These are phyloP conservation scores for Staphylotrichum tortipilum DNA, from an alignment of 495 filamentous ascomycete species.

Conservation along the genomic window DNA sequence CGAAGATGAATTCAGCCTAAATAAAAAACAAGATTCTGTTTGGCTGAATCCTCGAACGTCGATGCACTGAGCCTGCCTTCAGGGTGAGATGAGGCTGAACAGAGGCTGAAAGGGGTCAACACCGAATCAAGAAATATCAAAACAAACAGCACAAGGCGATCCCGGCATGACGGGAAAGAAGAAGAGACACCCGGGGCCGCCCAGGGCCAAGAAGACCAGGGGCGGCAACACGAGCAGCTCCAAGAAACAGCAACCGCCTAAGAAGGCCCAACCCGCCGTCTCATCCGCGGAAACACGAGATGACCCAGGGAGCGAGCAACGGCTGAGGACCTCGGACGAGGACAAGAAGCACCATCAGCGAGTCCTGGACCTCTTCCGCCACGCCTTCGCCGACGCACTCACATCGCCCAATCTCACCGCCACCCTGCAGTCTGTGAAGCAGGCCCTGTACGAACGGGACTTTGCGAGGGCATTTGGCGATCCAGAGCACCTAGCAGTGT, in stretches of 20 bases:
- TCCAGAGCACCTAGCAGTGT: constrained; percentile 61
- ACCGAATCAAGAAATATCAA: constrained; percentile 6
- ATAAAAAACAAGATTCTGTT: too few species aligned
- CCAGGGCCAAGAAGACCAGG: neutral
- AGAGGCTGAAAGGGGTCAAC: too few species aligned
- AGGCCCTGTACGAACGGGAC: constrained; percentile 74
- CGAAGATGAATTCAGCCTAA: constrained; percentile 1
- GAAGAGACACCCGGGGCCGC: neutral
- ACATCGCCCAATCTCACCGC: constrained; percentile 26
- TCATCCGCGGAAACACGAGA: neutral
- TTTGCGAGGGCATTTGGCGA: constrained; percentile 70
- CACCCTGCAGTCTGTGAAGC: constrained; percentile 70
- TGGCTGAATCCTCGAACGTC: too few species aligned
- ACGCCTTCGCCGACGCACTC: constrained; percentile 45
- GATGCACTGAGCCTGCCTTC: constrained; percentile 1
- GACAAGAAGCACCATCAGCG: constrained; percentile 51
- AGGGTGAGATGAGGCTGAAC: constrained; percentile 3
- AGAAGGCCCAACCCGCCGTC: neutral
- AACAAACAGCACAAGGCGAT: neutral
- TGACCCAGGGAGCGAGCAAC: neutral
- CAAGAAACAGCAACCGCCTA: too few species aligned
- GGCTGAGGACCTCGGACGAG: neutral
- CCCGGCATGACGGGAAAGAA: constrained; percentile 3
- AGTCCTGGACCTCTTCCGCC: constrained; percentile 67
- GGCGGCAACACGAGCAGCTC: neutral